A percentile compares a stretch with the other conserved stretches of the same genome.
These are phyloP conservation scores for Fusarium pseudograminearum DNA, from an alignment of 2,329 filamentous ascomycete species.

Conservation along the genomic window DNA sequence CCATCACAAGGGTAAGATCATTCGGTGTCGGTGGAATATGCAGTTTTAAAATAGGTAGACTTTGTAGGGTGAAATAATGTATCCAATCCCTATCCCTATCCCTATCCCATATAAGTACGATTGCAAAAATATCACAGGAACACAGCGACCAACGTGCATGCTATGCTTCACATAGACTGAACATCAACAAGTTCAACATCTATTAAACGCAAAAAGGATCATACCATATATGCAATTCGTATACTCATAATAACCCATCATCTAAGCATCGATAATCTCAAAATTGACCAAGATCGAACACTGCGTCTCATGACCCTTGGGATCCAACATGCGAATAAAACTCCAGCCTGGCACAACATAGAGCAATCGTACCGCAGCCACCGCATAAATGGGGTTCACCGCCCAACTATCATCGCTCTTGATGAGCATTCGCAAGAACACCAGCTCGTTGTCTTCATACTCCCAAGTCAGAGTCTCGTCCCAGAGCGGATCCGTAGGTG, in stretches of 20 bases:
- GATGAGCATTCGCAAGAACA: conserved; percentile 73
- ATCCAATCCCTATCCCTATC: too few species aligned
- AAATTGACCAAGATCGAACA: conserved; percentile 73
- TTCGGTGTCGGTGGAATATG: neutral
- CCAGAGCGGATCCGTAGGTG: conserved; percentile 72
- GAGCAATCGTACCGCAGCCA: conserved; percentile 68
- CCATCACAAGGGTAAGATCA: neutral
- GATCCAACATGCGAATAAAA: conserved; percentile 73
- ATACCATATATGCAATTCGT: conserved; percentile 14
- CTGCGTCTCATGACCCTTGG: conserved; percentile 72
- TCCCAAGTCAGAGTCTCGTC: conserved; percentile 76
- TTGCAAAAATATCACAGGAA: neutral
- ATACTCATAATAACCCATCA: conserved; percentile 2
- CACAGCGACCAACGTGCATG: neutral
- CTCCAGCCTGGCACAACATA: conserved; percentile 70
- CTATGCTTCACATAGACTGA: neutral
- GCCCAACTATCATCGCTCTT: conserved; percentile 75
- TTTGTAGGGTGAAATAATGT: too few species aligned
- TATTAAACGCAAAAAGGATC: neutral
- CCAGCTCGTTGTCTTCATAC: conserved; percentile 74
- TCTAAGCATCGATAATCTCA: conserved; percentile 61
- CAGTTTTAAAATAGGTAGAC: too few species aligned
- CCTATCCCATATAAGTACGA: too few species aligned
- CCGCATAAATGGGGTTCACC: conserved; percentile 71
- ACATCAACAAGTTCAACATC: neutral